Evolutionary conservation across 1,139 yeast species (phyloP).

Genomic region (Yarrowia galli): DNA sequence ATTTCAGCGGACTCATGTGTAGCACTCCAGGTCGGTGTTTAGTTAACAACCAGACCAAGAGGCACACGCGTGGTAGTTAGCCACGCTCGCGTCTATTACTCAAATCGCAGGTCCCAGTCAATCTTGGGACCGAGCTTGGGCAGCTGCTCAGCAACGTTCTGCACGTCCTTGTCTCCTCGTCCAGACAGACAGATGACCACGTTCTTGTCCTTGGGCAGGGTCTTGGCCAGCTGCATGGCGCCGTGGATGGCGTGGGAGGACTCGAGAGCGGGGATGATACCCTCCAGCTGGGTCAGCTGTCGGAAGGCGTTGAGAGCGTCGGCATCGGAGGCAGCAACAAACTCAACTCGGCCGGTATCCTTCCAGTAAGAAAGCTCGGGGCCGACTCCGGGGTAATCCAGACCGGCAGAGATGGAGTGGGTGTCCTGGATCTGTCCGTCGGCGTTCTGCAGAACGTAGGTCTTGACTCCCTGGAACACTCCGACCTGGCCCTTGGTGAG

Average conservation of each 20-base stretch:
- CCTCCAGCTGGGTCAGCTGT: slow-evolving; percentile 88
- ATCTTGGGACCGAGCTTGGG: slow-evolving; percentile 89
- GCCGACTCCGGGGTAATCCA: slow-evolving; percentile 99
- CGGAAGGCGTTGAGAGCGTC: slow-evolving; percentile 92
- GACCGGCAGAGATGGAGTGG: slow-evolving; percentile 97
- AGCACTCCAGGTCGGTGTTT: not conserved
- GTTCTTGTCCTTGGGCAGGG: slow-evolving; percentile 78
- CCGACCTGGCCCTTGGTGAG: slow-evolving; percentile 93
- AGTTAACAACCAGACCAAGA: not conserved
- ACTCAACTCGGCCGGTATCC: slow-evolving; percentile 87
- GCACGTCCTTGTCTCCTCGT: slow-evolving; percentile 99
- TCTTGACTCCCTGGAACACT: slow-evolving; percentile 97
- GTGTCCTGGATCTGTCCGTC: slow-evolving; percentile 99
- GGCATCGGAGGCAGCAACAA: slow-evolving; percentile 91
- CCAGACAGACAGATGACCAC: slow-evolving; percentile 91
- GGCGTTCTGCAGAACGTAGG: slow-evolving; percentile 84
- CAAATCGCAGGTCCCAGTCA: slow-evolving; percentile 96
- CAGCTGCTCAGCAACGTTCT: slow-evolving; percentile 92
- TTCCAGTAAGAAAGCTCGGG: slow-evolving; percentile 98
- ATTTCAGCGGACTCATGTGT: slow-evolving; percentile 38
- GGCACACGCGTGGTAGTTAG: slow-evolving; percentile 32
- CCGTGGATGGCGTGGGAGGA: slow-evolving; percentile 96
- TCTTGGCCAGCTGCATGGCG: slow-evolving; percentile 87
- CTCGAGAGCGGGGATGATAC: slow-evolving; percentile 98
- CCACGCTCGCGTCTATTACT: slow-evolving; percentile 39